These are phyloP conservation scores for Suillus plorans DNA, from an alignment of 768 basidiomycete genomes.

Conservation along the genomic window DNA sequence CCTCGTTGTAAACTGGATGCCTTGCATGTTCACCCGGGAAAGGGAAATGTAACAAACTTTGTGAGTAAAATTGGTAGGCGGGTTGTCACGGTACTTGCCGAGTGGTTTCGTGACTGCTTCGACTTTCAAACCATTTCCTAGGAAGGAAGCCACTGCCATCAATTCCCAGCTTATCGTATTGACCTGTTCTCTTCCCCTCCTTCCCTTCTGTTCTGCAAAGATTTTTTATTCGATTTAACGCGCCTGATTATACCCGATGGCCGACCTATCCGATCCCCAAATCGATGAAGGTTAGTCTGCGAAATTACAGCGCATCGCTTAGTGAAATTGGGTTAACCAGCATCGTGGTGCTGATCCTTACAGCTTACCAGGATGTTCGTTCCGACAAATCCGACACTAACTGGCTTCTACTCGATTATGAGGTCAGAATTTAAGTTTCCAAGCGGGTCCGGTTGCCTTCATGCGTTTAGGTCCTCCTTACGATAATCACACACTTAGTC, in stretches of 20 bases:
- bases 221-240: not conserved
- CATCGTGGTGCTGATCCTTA: conserved; percentile 27
- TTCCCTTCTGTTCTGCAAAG: not conserved
- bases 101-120: not conserved
- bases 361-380: conserved; percentile 88
- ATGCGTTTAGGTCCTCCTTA: conserved; percentile 16
- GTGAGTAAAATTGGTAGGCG: not conserved
- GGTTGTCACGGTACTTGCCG: not conserved
- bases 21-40: not conserved
- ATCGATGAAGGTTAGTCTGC: conserved; percentile 66
- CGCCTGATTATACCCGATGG: conserved; percentile 45
- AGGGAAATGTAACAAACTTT: not conserved
- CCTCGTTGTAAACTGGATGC: not conserved
- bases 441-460: conserved; percentile 6
- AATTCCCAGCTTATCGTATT: conserved; percentile 1
- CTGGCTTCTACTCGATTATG: conserved; percentile 91
- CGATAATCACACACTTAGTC: conserved; percentile 36
- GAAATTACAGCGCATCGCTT: conserved; percentile 6
- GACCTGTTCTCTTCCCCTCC: not conserved
- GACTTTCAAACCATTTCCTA: not conserved
- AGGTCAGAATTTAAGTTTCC: conserved; percentile 42
- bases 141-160: not conserved
- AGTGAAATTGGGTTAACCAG: conserved; percentile 14
- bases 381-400: conserved; percentile 83
- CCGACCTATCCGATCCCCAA: conserved; percentile 72